A percentile compares a stretch with the other conserved stretches of the same genome.
Conservation (phyloP, 2,329 filamentous ascomycete genomes). For the Cadophora sp. region DNA sequence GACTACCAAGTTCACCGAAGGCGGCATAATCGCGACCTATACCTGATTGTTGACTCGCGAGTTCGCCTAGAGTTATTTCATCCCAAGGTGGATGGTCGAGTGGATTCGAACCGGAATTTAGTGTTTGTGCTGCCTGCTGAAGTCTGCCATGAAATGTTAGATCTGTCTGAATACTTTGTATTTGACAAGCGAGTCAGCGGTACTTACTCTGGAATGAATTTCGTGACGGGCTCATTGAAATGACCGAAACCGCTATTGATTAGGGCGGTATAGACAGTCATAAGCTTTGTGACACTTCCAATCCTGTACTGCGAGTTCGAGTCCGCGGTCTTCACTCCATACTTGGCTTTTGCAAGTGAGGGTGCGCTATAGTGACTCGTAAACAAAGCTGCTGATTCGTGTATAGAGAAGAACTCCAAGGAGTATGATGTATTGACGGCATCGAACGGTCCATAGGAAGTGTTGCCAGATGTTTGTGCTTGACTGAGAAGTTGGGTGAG, state of each 20-base stretch:
- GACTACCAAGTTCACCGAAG: too few species aligned
- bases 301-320: conserved; percentile 51
- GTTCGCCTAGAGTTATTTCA: background rate
- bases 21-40: too few species aligned
- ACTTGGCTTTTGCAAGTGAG: conserved; percentile 36
- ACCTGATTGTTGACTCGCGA: too few species aligned
- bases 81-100: conserved; percentile 34
- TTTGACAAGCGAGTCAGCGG: too few species aligned
- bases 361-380: conserved; percentile 48
- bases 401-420: conserved; percentile 49
- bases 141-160: conserved; percentile 34
- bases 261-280: conserved; percentile 52
- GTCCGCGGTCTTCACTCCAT: conserved; percentile 47
- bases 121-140: conserved; percentile 18
- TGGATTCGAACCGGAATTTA: conserved; percentile 24
- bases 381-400: conserved; percentile 44
- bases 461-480: conserved; percentile 24
- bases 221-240: conserved; percentile 51
- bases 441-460: conserved; percentile 30
- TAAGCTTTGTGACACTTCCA: conserved; percentile 54
- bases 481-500: conserved; percentile 26
- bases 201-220: conserved; percentile 49
- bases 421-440: conserved; percentile 47
- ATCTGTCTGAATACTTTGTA: too few species aligned
- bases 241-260: conserved; percentile 49